These are phyloP conservation scores for Akanthomyces dipterigenus DNA, from an alignment of 2,329 filamentous ascomycete genomes.

Conservation along the genomic window DNA sequence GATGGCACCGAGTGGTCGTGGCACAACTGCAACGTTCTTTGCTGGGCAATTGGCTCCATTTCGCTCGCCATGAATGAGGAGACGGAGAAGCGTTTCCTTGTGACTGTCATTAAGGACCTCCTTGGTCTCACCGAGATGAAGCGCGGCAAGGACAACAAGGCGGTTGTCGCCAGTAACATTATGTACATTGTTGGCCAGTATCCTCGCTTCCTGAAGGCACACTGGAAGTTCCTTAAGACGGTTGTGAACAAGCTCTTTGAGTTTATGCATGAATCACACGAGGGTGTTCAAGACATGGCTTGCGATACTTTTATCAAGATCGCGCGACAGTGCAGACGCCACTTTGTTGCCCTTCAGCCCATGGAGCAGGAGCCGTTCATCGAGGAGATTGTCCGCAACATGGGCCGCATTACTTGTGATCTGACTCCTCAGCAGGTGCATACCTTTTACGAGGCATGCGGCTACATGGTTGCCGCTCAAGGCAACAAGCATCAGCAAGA, in stretches of 20 bases:
- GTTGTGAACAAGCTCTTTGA: conserved; percentile 99
- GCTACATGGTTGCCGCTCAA: conserved; percentile 98
- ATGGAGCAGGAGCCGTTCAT: conserved; percentile 96
- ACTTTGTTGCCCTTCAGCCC: conserved; percentile 93
- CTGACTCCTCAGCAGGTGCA: conserved; percentile 95
- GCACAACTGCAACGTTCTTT: conserved; percentile 99
- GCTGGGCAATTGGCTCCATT: conserved; percentile 98
- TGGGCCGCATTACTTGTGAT: conserved; percentile 93
- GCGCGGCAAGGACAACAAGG: conserved; percentile 98
- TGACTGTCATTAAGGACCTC: conserved; percentile 97
- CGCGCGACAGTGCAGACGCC: conserved; percentile 92
- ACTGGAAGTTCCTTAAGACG: conserved; percentile 99
- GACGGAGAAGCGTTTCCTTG: conserved; percentile 95
- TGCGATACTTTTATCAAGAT: conserved; percentile 99
- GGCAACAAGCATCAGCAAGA: conserved; percentile 94
- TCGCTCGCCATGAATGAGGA: conserved; percentile 99
- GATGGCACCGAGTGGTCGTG: conserved; percentile 97
- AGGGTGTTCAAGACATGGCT: conserved; percentile 99
- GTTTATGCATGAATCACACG: conserved; percentile 99
- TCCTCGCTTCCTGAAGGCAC: conserved; percentile 93
- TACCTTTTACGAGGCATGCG: conserved; percentile 97
- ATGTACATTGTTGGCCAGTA: conserved; percentile 99
- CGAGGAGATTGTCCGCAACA: conserved; percentile 93
- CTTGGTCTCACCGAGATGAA: conserved; percentile 98
- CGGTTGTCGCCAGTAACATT: conserved; percentile 97